Evolutionary conservation across 352 stramenopile genomes (phyloP).

Genomic region (Phytophthora ramorum): DNA sequence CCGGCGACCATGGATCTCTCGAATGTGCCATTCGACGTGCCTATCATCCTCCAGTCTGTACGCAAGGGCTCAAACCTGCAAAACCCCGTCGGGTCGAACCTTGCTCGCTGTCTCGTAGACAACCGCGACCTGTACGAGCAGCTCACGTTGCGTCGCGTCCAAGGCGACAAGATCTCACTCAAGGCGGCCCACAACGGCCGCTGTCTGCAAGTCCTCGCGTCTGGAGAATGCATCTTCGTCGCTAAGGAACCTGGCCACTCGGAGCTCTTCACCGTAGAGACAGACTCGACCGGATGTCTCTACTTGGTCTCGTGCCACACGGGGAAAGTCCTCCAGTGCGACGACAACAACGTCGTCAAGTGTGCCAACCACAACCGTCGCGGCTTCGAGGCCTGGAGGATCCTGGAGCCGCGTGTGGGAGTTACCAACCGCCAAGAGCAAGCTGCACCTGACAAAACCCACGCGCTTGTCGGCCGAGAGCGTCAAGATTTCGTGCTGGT

Average conservation of each 20-base stretch:
- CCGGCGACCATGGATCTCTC: not conserved
- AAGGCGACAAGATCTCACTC: not conserved
- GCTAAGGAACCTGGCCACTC: not conserved
- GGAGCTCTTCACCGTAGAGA: not conserved
- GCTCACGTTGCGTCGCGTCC: not conserved
- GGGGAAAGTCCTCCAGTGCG: slow-evolving; percentile 10
- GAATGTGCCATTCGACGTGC: not conserved
- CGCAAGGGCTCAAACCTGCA: not conserved
- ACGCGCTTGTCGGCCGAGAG: not conserved
- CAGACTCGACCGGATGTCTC: not conserved
- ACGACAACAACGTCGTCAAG: slow-evolving; percentile 8
- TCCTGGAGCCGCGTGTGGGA: not conserved
- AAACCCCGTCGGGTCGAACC: not conserved
- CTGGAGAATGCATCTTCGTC: not conserved
- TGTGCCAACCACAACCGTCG: slow-evolving; percentile 1
- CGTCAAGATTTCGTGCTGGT: slow-evolving; percentile 3
- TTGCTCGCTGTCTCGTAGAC: not conserved
- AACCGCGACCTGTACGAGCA: not conserved
- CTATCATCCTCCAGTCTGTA: not conserved
- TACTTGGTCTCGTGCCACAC: slow-evolving; percentile 3
- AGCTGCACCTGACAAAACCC: not conserved
- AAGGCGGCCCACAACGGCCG: not conserved
- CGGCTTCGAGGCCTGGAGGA: not conserved
- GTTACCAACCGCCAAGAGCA: not conserved
- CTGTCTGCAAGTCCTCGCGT: not conserved